A percentile compares a stretch with the other conserved stretches of the same genome.
phyloP scores from a whole-genome alignment of 2,329 filamentous ascomycete genomes.

The Claviceps sp. region DNA sequence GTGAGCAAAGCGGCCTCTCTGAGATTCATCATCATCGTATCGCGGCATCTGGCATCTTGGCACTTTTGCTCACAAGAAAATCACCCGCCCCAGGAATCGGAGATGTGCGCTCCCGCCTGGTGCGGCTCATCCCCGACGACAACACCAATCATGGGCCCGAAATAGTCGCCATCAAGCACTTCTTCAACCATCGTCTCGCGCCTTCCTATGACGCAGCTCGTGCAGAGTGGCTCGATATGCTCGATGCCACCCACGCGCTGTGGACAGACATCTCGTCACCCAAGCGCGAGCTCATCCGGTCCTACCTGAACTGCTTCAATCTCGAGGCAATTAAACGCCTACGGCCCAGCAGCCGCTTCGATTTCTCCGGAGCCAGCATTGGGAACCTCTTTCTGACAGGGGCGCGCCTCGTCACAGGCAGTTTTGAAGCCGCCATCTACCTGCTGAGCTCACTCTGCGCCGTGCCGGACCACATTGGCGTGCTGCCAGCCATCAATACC shows the following conservation, averaged over 20 bases:
- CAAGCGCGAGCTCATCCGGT: constrained; percentile 65
- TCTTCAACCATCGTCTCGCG: constrained; percentile 81
- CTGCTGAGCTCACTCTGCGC: constrained; percentile 75
- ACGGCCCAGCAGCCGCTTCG: constrained; percentile 59
- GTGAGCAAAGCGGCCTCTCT: constrained; percentile 26
- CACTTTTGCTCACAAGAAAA: too few species aligned
- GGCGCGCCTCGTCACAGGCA: constrained; percentile 79
- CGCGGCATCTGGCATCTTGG: too few species aligned
- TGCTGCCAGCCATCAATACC: constrained; percentile 83
- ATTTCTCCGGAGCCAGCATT: constrained; percentile 63
- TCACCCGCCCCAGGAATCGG: constrained; percentile 36
- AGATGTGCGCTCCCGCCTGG: constrained; percentile 48
- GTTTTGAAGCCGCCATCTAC: constrained; percentile 86
- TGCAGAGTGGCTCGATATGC: constrained; percentile 74
- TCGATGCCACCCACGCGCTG: constrained; percentile 66
- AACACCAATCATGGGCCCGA: constrained; percentile 37
- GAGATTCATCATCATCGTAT: too few species aligned
- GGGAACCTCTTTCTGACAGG: constrained; percentile 75
- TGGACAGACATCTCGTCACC: constrained; percentile 60
- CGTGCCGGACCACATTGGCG: constrained; percentile 62
- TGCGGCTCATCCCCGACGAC: constrained; percentile 67
- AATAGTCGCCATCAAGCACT: constrained; percentile 58
- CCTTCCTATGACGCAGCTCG: constrained; percentile 44
- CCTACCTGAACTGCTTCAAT: constrained; percentile 63
- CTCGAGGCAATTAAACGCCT: constrained; percentile 67